Evolutionary conservation across 441 rosid species (phyloP).

Genomic region (Hura crepitans): DNA sequence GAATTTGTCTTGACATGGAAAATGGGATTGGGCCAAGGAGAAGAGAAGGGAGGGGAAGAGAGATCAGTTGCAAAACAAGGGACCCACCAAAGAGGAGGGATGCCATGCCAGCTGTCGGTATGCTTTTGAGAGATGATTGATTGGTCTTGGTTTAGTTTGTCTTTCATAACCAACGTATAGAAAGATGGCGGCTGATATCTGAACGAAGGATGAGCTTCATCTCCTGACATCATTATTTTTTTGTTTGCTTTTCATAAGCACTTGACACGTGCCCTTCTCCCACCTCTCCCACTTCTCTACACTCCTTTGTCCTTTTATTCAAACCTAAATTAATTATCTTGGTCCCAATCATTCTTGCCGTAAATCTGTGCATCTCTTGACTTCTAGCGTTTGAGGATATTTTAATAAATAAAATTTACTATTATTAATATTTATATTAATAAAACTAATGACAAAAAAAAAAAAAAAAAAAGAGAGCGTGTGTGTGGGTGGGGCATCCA

Average conservation of each 20-base stretch:
- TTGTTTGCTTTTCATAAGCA: constrained; percentile 3
- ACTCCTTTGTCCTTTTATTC: background rate
- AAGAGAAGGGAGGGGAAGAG: background rate
- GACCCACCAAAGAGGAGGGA: constrained; percentile 14
- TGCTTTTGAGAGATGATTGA: constrained; percentile 11
- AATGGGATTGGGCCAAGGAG: constrained; percentile 24
- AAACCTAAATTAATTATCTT: background rate
- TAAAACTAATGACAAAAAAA: background rate
- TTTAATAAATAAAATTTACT: too few species aligned
- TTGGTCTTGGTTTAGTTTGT: constrained; percentile 4
- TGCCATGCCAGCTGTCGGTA: constrained; percentile 31
- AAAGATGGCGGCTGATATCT: constrained; percentile 45
- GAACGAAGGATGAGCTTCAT: constrained; percentile 21
- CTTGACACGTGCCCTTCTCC: constrained; percentile 32
- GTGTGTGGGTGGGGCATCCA: too few species aligned
- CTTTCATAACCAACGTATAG: background rate
- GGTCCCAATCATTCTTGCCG: constrained; percentile 40
- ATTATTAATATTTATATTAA: background rate
- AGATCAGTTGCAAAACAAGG: constrained; percentile 14
- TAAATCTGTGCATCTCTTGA: constrained; percentile 31
- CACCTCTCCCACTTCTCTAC: background rate
- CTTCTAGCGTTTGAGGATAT: background rate
- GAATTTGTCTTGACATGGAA: constrained; percentile 50
- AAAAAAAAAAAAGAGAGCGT: background rate
- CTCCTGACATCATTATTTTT: constrained; percentile 27